A percentile compares a stretch with the other conserved stretches of the same genome.
Conservation (phyloP, 2,329 filamentous ascomycete species). For the Aspergillus eucalypticola region DNA sequence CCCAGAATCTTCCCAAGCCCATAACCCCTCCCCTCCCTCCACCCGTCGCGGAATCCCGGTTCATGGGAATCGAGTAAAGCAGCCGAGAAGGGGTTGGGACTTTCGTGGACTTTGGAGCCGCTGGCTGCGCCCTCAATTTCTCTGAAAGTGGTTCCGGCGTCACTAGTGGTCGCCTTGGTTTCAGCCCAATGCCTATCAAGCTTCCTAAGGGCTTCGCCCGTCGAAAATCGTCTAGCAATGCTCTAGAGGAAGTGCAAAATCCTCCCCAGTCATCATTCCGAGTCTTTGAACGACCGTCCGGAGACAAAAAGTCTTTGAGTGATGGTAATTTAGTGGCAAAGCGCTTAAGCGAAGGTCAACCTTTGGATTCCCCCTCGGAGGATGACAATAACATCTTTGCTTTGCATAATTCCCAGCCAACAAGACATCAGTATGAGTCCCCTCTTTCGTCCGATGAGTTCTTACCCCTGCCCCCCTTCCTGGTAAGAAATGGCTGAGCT, state of each 20-base stretch:
- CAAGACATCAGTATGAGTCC: slow-evolving; percentile 40
- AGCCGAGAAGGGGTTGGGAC: slow-evolving; percentile 10
- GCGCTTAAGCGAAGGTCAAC: slow-evolving; percentile 36
- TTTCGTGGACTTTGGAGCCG: slow-evolving; percentile 13
- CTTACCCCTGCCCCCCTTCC: background rate
- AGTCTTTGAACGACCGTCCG: slow-evolving; percentile 53
- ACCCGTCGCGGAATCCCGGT: slow-evolving; percentile 12
- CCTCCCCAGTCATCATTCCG: slow-evolving; percentile 52
- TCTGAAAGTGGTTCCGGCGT: slow-evolving; percentile 17
- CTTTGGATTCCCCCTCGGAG: slow-evolving; percentile 37
- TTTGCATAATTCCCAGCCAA: slow-evolving; percentile 33
- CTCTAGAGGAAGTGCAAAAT: slow-evolving; percentile 50
- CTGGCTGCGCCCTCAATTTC: slow-evolving; percentile 14
- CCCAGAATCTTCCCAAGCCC: slow-evolving; percentile 17
- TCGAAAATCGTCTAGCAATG: slow-evolving; percentile 58
- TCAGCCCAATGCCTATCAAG: slow-evolving; percentile 55
- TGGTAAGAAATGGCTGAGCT: slow-evolving; percentile 16
- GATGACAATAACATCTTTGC: slow-evolving; percentile 44
- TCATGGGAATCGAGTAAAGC: slow-evolving; percentile 21
- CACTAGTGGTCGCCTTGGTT: slow-evolving; percentile 14
- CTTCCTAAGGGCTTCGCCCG: slow-evolving; percentile 55
- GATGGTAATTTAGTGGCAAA: slow-evolving; percentile 40
- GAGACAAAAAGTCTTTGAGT: slow-evolving; percentile 47
- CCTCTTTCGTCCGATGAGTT: slow-evolving; percentile 10
- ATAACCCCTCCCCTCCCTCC: slow-evolving; percentile 4